Base-by-base conservation (phyloP, 2,329 filamentous ascomycete species). In the Exophiala sp. region DNA sequence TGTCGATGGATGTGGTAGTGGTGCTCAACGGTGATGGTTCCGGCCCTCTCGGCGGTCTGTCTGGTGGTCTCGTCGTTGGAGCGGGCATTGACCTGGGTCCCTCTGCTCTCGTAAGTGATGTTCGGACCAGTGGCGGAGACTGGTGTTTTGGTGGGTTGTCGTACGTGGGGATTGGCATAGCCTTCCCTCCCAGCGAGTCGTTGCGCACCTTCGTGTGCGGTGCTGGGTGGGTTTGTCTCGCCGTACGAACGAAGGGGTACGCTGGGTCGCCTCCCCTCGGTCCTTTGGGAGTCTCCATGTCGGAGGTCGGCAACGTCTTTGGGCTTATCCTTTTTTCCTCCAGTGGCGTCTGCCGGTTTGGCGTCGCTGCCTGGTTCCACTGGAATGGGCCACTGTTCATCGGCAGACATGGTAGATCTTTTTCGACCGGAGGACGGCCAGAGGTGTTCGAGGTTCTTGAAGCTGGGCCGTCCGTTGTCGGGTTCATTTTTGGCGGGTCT, bases 1-100 rank as follows among this genome's bases (percentile, higher is more conserved):
- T 68, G 66, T 66, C 66, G 65, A 68, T 73, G 66, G 64, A 69
- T 61, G 65, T 73, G 69, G 66, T 70, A 69, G 67, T 73, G 66
- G 67, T 72, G 67, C 65, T 59, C 32, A 49, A 50, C 24, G 24
- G 24, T 14, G 50, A 50, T 35, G 55, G 63, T 16, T 45, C 50
- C 18, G 50, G 43, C 12, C 41, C 47, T 34, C 52, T 47, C 56
- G 18, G 55, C 33, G 34, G 32, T 34, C 46, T 52, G 35, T 42
- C 34, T 29, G 47, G 14, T 21, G 36, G 21, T 32, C 10, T 54
- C 44, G 41, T 32, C 35, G 29, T 9, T 36, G 18, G 42, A 35
- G 20, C 47, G 16, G 48, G 49, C 46, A 53, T 57, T 18, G 64
- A 24, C 42, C 54, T 62, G 56, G 42, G 50, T 40, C 47, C 55